These are phyloP conservation scores for Anisodus tanguticus DNA, from an alignment of 257 asterid genomes.

Conservation along the genomic window DNA sequence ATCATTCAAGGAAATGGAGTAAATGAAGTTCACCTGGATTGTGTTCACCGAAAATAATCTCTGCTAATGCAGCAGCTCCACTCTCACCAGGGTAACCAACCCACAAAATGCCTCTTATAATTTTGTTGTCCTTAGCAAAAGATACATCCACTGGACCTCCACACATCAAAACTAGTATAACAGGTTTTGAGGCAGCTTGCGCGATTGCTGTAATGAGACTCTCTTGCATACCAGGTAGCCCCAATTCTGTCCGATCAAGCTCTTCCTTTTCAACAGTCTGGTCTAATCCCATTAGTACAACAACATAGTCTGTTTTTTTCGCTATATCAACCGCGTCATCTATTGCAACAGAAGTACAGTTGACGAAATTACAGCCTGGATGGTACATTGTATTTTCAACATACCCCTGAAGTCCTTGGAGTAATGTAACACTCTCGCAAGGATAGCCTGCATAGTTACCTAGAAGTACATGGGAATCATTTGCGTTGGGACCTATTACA, in stretches of 20 bases:
- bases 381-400: constrained; percentile 36
- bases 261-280: constrained; percentile 59
- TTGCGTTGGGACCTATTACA: constrained; percentile 68
- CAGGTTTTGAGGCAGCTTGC: constrained; percentile 48
- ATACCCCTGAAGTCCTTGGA: constrained; percentile 55
- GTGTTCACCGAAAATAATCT: constrained; percentile 59
- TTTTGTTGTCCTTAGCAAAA: constrained; percentile 55
- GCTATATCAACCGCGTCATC: constrained; percentile 46
- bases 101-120: constrained; percentile 53
- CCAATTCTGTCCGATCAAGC: constrained; percentile 53
- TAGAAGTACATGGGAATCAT: constrained; percentile 36
- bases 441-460: constrained; percentile 77
- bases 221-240: constrained; percentile 64
- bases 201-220: constrained; percentile 49
- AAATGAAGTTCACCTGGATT: constrained; percentile 55
- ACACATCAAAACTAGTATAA: constrained; percentile 53
- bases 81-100: constrained; percentile 69
- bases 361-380: constrained; percentile 50
- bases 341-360: constrained; percentile 48
- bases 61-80: constrained; percentile 65
- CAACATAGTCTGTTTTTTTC: constrained; percentile 51
- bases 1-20: background rate
- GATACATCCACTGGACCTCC: constrained; percentile 81
- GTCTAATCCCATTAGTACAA: constrained; percentile 71
- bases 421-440: constrained; percentile 53